Base-by-base conservation (phyloP, 208 protist species). In the Acanthamoeba culbertsoni region DNA sequence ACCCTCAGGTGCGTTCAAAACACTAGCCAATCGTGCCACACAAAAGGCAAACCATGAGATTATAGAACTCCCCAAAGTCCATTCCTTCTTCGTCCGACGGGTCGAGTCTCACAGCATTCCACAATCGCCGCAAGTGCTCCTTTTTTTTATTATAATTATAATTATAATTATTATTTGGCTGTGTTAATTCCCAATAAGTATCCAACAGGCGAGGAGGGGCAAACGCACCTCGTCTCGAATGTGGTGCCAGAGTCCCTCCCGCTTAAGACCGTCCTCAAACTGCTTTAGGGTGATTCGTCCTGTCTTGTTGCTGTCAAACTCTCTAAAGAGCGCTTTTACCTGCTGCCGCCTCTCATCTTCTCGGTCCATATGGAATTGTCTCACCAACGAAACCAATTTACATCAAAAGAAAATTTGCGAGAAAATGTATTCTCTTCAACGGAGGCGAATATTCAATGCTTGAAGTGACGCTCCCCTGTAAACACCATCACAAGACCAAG, bases 391-490 rank as follows among this genome's bases (percentile, higher is more conserved):
- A n/a, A n/a, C n/a, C 16, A 12, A 33, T 37, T 73, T 73, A 12
- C 8, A 73, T 37, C 33, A 73, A 73, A 73, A 73, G 62, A 73
- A 37, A 73, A 73, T n/a, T 33, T 7, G 12, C 28, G 12, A 33
- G 10, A 73, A n/a, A 33, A 23, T 55, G 48, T 55, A 55, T 73
- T 73, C 16, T 73, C 33, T 40, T 8, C 62, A 37, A 73, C 8
- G 33, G 28, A 26, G 7, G 16, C 62, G 23, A 62, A 62, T 40
- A 26, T 89, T 94, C 95, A 97, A 88, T 97, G 96, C 43, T 96
- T 91, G 93, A 97, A 97, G 43, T 95, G 93, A 73, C 96, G 95
- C 71, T 96, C 63, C 40, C 96, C 96, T 55, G 95, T 95, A 92
- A 95, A 95, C 48, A 94, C 93, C 95, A 97, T 95, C 37, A 93